Evolutionary conservation across 257 asterid genomes (phyloP).

Genomic region (Gardenia jasminoides): DNA sequence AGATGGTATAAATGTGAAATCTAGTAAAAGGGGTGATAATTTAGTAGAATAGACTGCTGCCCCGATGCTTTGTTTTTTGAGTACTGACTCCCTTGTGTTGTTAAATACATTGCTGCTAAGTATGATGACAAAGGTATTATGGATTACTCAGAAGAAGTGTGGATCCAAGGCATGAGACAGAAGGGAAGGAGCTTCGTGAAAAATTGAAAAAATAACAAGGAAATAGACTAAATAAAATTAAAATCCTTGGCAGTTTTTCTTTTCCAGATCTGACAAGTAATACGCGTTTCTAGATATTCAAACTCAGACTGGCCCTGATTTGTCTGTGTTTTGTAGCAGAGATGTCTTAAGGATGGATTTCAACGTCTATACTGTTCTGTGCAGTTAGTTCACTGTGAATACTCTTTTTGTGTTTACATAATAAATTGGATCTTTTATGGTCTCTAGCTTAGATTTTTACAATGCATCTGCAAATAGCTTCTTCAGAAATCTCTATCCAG

Average conservation of each 20-base stretch:
- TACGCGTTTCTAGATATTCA: background rate
- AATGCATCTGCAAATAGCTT: constrained; percentile 9
- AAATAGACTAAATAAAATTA: background rate
- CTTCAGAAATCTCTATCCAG: background rate
- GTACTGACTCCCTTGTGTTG: background rate
- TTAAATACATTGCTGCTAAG: background rate
- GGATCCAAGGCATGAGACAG: background rate
- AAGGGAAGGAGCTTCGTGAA: background rate
- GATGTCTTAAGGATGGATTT: background rate
- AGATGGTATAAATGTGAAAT: background rate
- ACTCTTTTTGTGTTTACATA: background rate
- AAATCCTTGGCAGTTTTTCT: background rate
- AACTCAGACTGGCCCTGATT: background rate
- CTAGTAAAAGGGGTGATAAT: background rate
- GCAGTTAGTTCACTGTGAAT: background rate
- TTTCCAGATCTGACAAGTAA: background rate
- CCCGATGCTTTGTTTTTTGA: background rate
- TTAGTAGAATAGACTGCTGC: background rate
- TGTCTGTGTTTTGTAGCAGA: background rate
- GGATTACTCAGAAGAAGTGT: background rate
- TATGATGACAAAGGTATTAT: background rate
- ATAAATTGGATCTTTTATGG: background rate
- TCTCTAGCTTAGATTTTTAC: background rate
- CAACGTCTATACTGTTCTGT: background rate
- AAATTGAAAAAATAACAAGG: background rate